Evolutionary conservation across 371 early-diverging fungal genomes (phyloP).

Genomic region (Apophysomyces elegans): DNA sequence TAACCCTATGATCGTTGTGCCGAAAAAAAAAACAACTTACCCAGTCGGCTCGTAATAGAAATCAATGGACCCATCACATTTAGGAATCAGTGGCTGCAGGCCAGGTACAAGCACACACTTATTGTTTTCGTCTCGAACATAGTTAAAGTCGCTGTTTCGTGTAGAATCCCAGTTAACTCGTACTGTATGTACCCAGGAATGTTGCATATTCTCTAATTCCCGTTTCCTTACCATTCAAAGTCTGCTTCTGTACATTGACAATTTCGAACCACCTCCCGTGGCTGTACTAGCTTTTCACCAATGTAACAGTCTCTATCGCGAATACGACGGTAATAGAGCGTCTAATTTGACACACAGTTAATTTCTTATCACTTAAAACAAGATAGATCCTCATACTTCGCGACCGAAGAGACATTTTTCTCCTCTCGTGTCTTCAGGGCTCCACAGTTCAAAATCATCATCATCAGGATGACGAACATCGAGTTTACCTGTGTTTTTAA

Average conservation of each 20-base stretch:
- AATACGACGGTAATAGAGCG: constrained; percentile 82
- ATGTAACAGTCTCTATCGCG: constrained; percentile 77
- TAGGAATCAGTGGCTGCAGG: constrained; percentile 54
- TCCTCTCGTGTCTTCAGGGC: constrained; percentile 57
- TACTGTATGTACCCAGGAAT: no score
- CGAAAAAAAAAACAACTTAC: constrained; percentile 20
- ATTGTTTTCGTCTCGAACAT: constrained; percentile 60
- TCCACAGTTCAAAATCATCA: constrained; percentile 85
- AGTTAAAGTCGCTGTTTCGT: constrained; percentile 71
- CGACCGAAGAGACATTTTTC: constrained; percentile 75
- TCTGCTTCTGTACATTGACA: constrained; percentile 84
- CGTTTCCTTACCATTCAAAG: constrained; percentile 78
- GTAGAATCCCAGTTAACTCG: no score
- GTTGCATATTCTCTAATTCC: not conserved
- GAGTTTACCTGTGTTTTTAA: constrained; percentile 24
- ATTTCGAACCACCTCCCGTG: constrained; percentile 54
- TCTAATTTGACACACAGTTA: constrained; percentile 21
- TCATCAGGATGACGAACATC: constrained; percentile 47
- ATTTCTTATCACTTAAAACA: no score
- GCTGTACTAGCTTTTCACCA: constrained; percentile 71
- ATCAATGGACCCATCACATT: constrained; percentile 60
- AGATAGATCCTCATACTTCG: constrained; percentile 33
- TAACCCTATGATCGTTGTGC: no score
- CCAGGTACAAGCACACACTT: constrained; percentile 71
- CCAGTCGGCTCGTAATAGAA: constrained; percentile 65